Base-by-base conservation (phyloP, 306 rosid genomes). In the Psophocarpus tetragonolobus region DNA sequence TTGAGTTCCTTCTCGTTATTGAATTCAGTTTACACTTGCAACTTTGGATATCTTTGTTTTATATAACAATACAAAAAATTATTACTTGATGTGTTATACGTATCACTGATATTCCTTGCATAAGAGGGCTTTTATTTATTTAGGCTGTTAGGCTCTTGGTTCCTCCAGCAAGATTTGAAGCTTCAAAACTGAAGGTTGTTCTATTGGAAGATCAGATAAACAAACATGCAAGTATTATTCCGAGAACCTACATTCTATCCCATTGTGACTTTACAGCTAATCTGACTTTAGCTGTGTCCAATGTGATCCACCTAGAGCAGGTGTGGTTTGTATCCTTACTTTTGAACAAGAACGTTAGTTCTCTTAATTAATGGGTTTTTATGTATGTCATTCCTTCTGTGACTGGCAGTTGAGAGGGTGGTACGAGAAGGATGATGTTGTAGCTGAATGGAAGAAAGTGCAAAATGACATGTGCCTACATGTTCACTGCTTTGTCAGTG, bases 391-490 rank as follows among this genome's bases (percentile, higher is more conserved):
- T 63, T 7, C 69, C 21, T 57, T 53, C 7, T 45, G 64, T 73
- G 70, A 73, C 14, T 74, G 84, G 64, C 88, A 94, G 98, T 80
- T 94, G 82, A 89, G 86, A 84, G 97, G 98, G 44, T 94, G 98
- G 98, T 92, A 94, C 23, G 87, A 85, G 72, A 92, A 89, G 87
- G 98, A 94, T 77, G 98, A 94, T 80, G 97, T 94, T 74, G 97
- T 94, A 38, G 98, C 97, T 24, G 98, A 92, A 82, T 94, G 98
- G 98, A 94, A 94, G 90, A 90, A 86, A 81, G 98, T 94, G 75
- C 87, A 88, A 45, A 91, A 86, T 56, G 97, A 94, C 71, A 84
- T 92, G 97, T 94, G 95, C 80, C 85, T 94, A 14, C 97, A 94
- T 85, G 85, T 94, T 62, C 98, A 92, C 86, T 94, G 98, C 88